phyloP scores from a whole-genome alignment of 805 yeast genomes.

The Lipomyces japonicus region DNA sequence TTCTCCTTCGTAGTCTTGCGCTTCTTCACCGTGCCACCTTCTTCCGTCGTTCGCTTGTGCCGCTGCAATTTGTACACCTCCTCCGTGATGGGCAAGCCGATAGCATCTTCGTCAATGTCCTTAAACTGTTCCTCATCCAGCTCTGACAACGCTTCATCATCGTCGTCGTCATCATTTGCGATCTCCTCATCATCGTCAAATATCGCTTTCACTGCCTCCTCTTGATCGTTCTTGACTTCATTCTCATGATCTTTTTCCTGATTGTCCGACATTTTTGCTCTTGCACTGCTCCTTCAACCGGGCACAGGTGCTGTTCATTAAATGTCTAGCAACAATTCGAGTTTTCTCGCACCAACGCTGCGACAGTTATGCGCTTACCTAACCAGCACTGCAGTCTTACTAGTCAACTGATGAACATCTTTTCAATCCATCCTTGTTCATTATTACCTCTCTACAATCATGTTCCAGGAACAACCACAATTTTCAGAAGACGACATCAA shows the following conservation, averaged over 20 bases:
- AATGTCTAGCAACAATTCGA: background rate
- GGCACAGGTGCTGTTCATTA: background rate
- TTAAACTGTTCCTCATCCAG: slow-evolving; percentile 40
- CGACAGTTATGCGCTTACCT: background rate
- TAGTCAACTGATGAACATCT: background rate
- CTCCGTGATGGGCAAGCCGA: slow-evolving; percentile 38
- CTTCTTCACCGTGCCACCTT: slow-evolving; percentile 13
- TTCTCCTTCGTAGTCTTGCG: slow-evolving; percentile 21
- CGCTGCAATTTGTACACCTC: slow-evolving; percentile 40
- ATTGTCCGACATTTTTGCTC: background rate
- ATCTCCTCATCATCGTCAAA: slow-evolving; percentile 11
- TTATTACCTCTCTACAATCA: slow-evolving; percentile 17
- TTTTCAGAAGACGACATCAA: slow-evolving; percentile 41
- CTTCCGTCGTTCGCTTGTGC: slow-evolving; percentile 35
- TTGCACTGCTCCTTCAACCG: background rate
- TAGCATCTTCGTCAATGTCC: slow-evolving; percentile 34
- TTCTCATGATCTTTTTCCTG: background rate
- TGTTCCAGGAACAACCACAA: slow-evolving; percentile 42
- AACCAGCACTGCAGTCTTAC: background rate
- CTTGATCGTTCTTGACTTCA: background rate
- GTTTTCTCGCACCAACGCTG: background rate
- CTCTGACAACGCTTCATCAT: slow-evolving; percentile 40
- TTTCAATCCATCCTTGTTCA: slow-evolving; percentile 8
- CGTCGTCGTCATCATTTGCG: slow-evolving; percentile 12
- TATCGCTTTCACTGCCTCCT: background rate